Conservation (phyloP, 202 grass and related monocot genomes). For the Elaeis oleifera region DNA sequence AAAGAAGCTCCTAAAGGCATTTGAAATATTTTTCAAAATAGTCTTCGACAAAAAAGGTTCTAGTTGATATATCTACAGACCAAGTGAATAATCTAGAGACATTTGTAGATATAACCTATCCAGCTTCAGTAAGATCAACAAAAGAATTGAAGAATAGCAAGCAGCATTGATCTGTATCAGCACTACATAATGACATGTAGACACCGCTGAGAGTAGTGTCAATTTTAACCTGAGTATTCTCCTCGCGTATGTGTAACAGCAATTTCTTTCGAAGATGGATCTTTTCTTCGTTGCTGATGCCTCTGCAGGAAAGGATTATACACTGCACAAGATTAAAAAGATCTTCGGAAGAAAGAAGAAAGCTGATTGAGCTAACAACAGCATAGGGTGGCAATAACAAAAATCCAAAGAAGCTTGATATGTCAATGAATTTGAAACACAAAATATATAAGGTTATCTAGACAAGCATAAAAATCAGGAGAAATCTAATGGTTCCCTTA, state of each 20-base stretch:
- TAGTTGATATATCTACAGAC: too few species aligned
- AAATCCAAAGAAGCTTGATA: too few species aligned
- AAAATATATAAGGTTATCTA: not conserved
- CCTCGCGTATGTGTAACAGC: conserved; percentile 77
- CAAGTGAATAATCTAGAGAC: too few species aligned
- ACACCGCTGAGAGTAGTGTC: too few species aligned
- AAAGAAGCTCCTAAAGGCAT: conserved; percentile 12
- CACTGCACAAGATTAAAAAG: conserved; percentile 11
- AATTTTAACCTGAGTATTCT: conserved; percentile 64
- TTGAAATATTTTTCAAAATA: not conserved
- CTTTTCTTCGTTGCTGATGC: conserved; percentile 95
- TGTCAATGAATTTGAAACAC: not conserved
- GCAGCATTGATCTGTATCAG: too few species aligned
- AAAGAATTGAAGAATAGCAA: too few species aligned
- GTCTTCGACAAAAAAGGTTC: too few species aligned
- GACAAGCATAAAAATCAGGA: too few species aligned
- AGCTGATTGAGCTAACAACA: not conserved
- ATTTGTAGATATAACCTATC: too few species aligned
- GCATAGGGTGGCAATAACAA: not conserved
- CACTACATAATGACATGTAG: too few species aligned
- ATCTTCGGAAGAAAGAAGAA: not conserved
- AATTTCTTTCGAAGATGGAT: conserved; percentile 83
- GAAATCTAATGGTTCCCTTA: too few species aligned
- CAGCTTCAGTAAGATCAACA: too few species aligned
- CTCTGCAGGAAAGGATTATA: conserved; percentile 45